These are phyloP conservation scores for Lepidium didymum DNA, from an alignment of 345 rosid species.

Conservation along the genomic window DNA sequence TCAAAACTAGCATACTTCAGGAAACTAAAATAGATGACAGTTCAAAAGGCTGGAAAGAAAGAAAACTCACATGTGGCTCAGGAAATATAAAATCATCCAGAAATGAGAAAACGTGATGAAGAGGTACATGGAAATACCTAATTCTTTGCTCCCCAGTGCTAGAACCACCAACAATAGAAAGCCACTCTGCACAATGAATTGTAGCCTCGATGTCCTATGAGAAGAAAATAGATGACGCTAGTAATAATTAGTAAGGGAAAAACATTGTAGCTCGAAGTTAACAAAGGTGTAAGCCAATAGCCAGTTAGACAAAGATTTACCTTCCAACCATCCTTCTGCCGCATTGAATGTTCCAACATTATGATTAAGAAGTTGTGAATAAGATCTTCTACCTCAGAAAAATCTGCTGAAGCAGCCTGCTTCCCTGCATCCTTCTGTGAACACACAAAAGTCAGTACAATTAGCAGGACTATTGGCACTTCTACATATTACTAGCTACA, in stretches of 20 bases:
- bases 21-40: background rate
- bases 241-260: conserved; percentile 2
- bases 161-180: conserved; percentile 95
- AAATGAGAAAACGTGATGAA: background rate
- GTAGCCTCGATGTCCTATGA: conserved; percentile 98
- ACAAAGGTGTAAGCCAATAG: background rate
- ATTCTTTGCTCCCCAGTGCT: conserved; percentile 92
- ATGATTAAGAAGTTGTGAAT: conserved; percentile 87
- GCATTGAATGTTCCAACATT: conserved; percentile 96
- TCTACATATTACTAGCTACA: conserved; percentile 11
- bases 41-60: background rate
- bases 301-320: conserved; percentile 27
- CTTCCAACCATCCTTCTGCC: conserved; percentile 99
- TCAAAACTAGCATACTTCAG: conserved; percentile 10
- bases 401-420: conserved; percentile 42
- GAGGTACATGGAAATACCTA: conserved; percentile 46
- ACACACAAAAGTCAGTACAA: conserved; percentile 29
- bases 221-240: conserved; percentile 21
- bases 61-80: conserved; percentile 4
- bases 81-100: background rate
- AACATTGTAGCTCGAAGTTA: conserved; percentile 3
- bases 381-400: conserved; percentile 81
- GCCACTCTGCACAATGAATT: conserved; percentile 99
- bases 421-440: conserved; percentile 65
- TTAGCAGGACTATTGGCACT: conserved; percentile 1